phyloP scores from a whole-genome alignment of 768 basidiomycete species.

The Kwoniella botswanensis region DNA sequence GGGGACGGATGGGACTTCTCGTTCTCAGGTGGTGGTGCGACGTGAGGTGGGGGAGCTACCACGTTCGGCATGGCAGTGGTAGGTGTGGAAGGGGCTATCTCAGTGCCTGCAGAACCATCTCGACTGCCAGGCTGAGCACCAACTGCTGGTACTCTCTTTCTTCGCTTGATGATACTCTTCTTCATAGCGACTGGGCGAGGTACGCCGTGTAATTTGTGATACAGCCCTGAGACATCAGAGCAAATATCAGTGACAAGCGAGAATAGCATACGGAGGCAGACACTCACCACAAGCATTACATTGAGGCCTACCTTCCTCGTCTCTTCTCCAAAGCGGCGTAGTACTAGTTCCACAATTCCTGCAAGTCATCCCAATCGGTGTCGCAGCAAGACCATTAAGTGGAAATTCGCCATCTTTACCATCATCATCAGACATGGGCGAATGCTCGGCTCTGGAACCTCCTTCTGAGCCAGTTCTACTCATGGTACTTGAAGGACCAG shows the following conservation, averaged over 20 bases:
- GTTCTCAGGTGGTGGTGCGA: constrained; percentile 17
- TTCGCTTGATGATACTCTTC: constrained; percentile 96
- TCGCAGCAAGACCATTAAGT: constrained; percentile 41
- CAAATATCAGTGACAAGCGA: constrained; percentile 4
- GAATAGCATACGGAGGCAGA: background rate
- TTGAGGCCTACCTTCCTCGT: constrained; percentile 61
- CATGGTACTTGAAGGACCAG: constrained; percentile 21
- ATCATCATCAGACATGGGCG: constrained; percentile 30
- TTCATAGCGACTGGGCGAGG: constrained; percentile 99
- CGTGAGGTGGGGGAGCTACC: constrained; percentile 24
- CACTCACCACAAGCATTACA: constrained; percentile 63
- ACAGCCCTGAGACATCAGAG: constrained; percentile 70
- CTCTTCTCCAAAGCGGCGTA: constrained; percentile 61
- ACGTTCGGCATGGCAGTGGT: constrained; percentile 15
- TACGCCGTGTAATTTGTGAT: constrained; percentile 96
- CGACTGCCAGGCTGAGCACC: constrained; percentile 31
- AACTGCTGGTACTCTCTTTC: constrained; percentile 93
- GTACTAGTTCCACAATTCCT: constrained; percentile 59
- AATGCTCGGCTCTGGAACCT: constrained; percentile 45
- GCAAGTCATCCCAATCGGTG: constrained; percentile 58
- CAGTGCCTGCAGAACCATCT: constrained; percentile 29
- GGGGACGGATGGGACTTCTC: constrained; percentile 19
- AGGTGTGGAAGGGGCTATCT: constrained; percentile 21
- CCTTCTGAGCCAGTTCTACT: constrained; percentile 34
- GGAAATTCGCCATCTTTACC: constrained; percentile 12